Evolutionary conservation across 441 rosid species (phyloP), one percentile per base, ranked within the genome.

Genomic region (Pelargonium citronellum): DNA sequence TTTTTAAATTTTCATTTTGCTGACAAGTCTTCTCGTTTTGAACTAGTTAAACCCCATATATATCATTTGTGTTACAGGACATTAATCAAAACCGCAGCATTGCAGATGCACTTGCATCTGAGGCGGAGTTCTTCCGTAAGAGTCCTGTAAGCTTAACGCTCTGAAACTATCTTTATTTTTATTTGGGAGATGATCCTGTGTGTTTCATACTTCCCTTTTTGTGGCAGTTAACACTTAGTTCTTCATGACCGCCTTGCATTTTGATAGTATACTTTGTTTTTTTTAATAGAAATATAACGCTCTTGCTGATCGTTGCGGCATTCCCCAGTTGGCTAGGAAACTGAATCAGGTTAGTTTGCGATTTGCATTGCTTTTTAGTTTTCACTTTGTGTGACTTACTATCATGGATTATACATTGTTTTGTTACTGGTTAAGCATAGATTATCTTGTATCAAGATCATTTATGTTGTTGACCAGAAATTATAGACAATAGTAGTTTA

Each of bases 121-220:
- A 94, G 81, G 97, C 92, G 70, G 92, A 90, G 69, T 94, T 94
- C 87, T 94, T 94, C 75, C 96, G 87, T 20, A 87, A 94, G 71
- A 96, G 87, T 71, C 96, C 97, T 1, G 99, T 94, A 94, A 80
- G 94, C 66, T 55, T 55, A 8, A 55, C 7, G 8, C 62, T 17
- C 16, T 17, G 62, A 55, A 55, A 55, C 16, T 6, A 6, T 51
- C 22, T 55, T 9, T 55, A 16, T 55, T 8, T 8, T 55, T 55
- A 55, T 22, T 55, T 55, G 17, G 24, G 62, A 16, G 62, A 15
- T 55, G 62, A 15, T 55, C 19, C 16, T 55, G 62, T 7, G 17
- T 55, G 62, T 55, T 22, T 55, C 24, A 8, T 16, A 55, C 7
- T 55, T 55, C 24, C 17, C 19, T 55, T 55, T 55, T 20, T 16